Percentiles rank a stretch among this genome's conserved stretches.
Conservation (phyloP, 306 rosid genomes). For the Cucumis cinereus region DNA sequence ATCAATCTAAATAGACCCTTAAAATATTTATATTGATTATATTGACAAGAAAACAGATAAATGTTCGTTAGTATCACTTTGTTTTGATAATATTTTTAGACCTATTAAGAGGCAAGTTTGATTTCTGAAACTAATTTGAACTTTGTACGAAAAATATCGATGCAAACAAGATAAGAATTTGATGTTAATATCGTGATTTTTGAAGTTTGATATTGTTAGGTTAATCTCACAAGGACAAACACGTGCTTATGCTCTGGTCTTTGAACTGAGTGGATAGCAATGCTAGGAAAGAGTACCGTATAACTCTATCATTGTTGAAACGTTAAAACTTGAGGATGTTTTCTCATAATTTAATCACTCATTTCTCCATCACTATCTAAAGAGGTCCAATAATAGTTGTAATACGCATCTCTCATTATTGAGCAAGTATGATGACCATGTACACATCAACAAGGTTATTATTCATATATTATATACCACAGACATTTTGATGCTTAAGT, state of each 20-base stretch:
- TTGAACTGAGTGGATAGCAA: too few relatives aligned
- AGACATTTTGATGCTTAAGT: background rate
- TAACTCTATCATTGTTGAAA: too few relatives aligned
- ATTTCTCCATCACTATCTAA: too few relatives aligned
- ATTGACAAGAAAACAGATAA: background rate
- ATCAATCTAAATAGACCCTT: too few relatives aligned
- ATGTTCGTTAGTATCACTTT: background rate
- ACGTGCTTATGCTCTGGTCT: background rate
- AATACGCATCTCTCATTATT: background rate
- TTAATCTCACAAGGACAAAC: background rate
- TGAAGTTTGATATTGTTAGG: background rate
- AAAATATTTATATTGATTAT: too few relatives aligned
- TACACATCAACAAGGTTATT: background rate
- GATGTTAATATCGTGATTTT: background rate
- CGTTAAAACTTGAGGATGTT: background rate
- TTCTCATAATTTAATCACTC: background rate
- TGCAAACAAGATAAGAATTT: background rate
- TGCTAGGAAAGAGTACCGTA: too few relatives aligned
- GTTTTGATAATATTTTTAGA: background rate
- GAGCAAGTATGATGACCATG: background rate
- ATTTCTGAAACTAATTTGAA: background rate
- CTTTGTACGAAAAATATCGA: background rate
- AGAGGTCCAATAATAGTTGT: background rate
- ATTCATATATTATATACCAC: background rate
- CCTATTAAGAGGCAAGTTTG: background rate